Evolutionary conservation across 352 stramenopile species (phyloP).

Genomic region (Globisporangium ultimum): DNA sequence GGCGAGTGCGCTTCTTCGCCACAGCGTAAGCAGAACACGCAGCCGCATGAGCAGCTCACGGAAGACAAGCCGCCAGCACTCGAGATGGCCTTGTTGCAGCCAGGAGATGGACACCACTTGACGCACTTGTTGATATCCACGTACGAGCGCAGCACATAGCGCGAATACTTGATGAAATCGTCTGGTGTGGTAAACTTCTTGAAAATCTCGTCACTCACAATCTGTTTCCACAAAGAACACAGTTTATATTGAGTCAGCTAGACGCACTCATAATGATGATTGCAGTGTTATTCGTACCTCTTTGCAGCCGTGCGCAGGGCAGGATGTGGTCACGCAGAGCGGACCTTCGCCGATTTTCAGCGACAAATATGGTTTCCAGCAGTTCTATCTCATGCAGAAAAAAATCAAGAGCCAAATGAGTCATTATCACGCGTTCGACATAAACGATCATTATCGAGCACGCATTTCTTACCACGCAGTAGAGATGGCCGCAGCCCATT

Average conservation of each 20-base stretch:
- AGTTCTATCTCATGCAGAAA: constrained; percentile 37
- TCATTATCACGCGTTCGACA: neutral
- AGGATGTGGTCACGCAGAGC: constrained; percentile 92
- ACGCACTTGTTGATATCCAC: constrained; percentile 98
- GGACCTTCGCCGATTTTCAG: constrained; percentile 91
- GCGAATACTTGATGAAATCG: constrained; percentile 88
- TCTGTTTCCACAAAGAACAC: constrained; percentile 15
- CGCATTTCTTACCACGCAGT: constrained; percentile 76
- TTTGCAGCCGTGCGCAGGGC: constrained; percentile 93
- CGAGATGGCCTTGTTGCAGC: constrained; percentile 95
- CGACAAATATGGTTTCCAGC: constrained; percentile 83
- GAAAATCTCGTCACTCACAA: constrained; percentile 68
- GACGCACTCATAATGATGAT: too few species aligned
- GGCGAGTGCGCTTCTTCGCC: constrained; percentile 97
- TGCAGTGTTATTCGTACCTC: constrained; percentile 51
- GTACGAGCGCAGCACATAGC: constrained; percentile 94
- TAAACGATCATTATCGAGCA: too few species aligned
- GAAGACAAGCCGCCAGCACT: constrained; percentile 76
- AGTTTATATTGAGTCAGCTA: neutral
- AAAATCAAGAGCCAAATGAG: neutral
- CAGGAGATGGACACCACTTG: constrained; percentile 95
- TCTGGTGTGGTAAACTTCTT: constrained; percentile 58
- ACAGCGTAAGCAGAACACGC: constrained; percentile 91
- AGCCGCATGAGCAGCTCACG: constrained; percentile 82
- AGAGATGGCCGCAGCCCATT: constrained; percentile 97